Percentiles rank a stretch among this genome's conserved stretches.
These are phyloP conservation scores for Diplotaxis tenuifolia DNA, from an alignment of 345 rosid species.

Conservation along the genomic window DNA sequence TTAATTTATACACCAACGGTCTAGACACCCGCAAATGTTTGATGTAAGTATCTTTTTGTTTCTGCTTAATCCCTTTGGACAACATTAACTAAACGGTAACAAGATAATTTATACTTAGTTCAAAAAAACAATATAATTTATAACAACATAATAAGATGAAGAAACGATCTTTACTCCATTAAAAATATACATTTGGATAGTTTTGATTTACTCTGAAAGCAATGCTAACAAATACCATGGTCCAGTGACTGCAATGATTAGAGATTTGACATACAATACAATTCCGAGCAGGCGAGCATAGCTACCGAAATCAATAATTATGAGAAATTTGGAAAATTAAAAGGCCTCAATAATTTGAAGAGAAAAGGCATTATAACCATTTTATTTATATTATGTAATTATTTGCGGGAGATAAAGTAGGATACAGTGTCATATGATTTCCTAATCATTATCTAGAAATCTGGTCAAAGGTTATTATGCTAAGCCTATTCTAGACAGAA, in stretches of 20 bases:
- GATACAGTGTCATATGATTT: constrained; percentile 25
- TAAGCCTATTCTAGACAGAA: background rate
- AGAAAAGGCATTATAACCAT: constrained; percentile 9
- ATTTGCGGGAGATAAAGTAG: constrained; percentile 17
- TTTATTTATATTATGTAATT: background rate
- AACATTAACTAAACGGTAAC: background rate
- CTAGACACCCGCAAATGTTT: too few species aligned
- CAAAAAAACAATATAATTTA: background rate
- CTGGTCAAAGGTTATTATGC: constrained; percentile 31
- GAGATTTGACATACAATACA: background rate
- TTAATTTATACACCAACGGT: too few species aligned
- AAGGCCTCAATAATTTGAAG: constrained; percentile 20
- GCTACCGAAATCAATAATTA: constrained; percentile 13
- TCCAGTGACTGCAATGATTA: constrained; percentile 21
- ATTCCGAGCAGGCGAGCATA: constrained; percentile 12
- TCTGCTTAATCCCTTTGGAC: too few species aligned
- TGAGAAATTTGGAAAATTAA: background rate
- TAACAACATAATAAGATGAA: background rate
- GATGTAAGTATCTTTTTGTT: too few species aligned
- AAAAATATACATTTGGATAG: too few species aligned
- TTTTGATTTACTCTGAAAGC: too few species aligned
- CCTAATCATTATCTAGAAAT: constrained; percentile 28
- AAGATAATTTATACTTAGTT: too few species aligned
- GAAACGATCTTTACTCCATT: background rate
- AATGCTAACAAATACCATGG: background rate